Conservation (phyloP, 352 stramenopile genomes). For the Aphanomyces invadans region DNA sequence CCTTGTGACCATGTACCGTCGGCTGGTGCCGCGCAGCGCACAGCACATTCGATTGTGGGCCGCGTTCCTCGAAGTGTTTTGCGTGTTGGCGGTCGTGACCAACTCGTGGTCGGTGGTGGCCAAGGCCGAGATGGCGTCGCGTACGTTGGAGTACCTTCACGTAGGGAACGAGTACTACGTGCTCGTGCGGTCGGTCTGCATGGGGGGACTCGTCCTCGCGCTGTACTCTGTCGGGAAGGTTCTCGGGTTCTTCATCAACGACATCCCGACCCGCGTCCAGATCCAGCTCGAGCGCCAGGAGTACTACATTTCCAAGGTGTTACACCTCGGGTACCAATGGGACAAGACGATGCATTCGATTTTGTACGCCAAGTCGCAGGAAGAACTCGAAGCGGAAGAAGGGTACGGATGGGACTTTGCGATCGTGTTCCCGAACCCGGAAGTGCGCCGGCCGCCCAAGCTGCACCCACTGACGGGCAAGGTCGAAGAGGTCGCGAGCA, state of each 20-base stretch:
- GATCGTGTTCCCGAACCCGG: constrained; percentile 69
- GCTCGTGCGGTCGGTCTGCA: constrained; percentile 70
- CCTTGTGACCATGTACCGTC: constrained; percentile 67
- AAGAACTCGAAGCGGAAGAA: constrained; percentile 17
- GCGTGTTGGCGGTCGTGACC: constrained; percentile 85
- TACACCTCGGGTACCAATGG: constrained; percentile 38
- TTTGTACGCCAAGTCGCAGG: constrained; percentile 8
- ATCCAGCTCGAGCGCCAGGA: constrained; percentile 74
- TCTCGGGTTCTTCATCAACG: constrained; percentile 66
- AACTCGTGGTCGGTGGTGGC: constrained; percentile 92
- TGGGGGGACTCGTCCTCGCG: constrained; percentile 58
- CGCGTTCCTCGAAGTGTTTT: constrained; percentile 79
- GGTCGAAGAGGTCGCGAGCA: constrained; percentile 45
- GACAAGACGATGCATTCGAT: constrained; percentile 23
- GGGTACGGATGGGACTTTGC: constrained; percentile 70
- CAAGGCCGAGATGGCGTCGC: constrained; percentile 51
- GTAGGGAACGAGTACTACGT: constrained; percentile 47
- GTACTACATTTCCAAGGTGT: constrained; percentile 82
- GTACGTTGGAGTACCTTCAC: constrained; percentile 27
- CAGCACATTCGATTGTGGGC: constrained; percentile 92
- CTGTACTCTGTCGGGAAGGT: constrained; percentile 55
- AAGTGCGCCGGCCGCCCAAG: constrained; percentile 16
- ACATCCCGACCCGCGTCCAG: constrained; percentile 58
- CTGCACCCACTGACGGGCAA: constrained; percentile 46
- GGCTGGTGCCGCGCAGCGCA: constrained; percentile 67